A percentile compares a stretch with the other conserved stretches of the same genome.
phyloP scores from a whole-genome alignment of 371 early-diverging fungal species.

The Lichtheimia ramosa region DNA sequence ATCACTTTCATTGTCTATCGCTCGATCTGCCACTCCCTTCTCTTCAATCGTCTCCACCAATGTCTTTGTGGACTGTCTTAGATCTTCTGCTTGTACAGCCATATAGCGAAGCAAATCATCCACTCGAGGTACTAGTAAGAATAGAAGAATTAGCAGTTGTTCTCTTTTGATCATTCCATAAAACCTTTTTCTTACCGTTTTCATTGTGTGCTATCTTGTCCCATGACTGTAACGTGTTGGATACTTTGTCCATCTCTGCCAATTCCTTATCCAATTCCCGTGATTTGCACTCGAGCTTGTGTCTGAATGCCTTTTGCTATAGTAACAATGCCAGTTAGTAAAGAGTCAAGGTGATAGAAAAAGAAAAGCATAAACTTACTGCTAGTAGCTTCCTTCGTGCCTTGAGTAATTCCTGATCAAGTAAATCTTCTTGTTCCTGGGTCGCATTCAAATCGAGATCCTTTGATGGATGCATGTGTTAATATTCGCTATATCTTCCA shows the following conservation, averaged over 20 bases:
- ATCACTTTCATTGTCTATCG: no score
- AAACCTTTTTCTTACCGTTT: not conserved
- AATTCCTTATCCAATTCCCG: constrained; percentile 2
- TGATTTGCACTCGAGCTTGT: constrained; percentile 4
- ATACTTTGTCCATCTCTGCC: not conserved
- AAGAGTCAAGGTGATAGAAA: not conserved
- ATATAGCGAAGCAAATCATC: not conserved
- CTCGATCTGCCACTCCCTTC: no score
- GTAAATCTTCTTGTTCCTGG: constrained; percentile 14
- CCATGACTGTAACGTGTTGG: not conserved
- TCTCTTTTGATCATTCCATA: not conserved
- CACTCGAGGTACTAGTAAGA: not conserved
- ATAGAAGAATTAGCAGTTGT: not conserved
- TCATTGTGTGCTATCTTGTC: not conserved
- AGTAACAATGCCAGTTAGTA: not conserved
- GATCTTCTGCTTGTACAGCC: not conserved
- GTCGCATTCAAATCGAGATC: constrained; percentile 9
- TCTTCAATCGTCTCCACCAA: no score
- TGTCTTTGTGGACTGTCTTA: not conserved
- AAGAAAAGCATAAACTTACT: constrained; percentile 5
- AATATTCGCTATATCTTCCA: no score
- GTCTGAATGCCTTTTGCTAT: constrained; percentile 15
- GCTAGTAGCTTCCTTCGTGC: not conserved
- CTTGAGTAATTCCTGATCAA: constrained; percentile 14
- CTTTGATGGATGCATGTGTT: constrained; percentile 1